Percentiles rank a stretch among this genome's conserved stretches.
Conservation (phyloP, 805 yeast species). For the Candida argentea region DNA sequence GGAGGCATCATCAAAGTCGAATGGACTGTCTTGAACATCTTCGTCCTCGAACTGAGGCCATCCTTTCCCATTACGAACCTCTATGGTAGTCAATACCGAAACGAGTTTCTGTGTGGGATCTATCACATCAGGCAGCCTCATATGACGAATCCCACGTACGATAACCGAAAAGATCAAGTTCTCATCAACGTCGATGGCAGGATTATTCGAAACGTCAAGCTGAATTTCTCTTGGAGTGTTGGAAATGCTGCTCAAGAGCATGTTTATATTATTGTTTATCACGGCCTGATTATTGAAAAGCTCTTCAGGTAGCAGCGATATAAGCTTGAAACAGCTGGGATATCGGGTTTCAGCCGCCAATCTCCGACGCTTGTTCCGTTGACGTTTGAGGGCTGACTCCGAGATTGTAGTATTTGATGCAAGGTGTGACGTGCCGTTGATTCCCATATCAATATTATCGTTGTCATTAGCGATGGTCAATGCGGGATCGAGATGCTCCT, state of each 20-base stretch:
- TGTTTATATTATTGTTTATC: slow-evolving; percentile 20
- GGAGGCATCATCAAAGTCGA: slow-evolving; percentile 39
- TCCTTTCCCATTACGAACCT: slow-evolving; percentile 31
- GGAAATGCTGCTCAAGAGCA: slow-evolving; percentile 16
- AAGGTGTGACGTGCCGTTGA: slow-evolving; percentile 9
- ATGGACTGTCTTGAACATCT: slow-evolving; percentile 18
- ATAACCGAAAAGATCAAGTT: slow-evolving; percentile 27
- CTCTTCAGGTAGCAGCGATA: slow-evolving; percentile 25
- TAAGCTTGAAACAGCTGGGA: slow-evolving; percentile 24
- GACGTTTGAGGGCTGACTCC: slow-evolving; percentile 21
- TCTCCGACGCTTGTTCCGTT: slow-evolving; percentile 20
- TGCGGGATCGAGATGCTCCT: slow-evolving; percentile 6
- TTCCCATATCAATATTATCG: slow-evolving; percentile 40
- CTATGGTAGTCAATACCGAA: slow-evolving; percentile 22
- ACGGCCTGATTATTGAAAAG: slow-evolving; percentile 24
- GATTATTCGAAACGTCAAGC: slow-evolving; percentile 16
- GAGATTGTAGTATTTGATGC: slow-evolving; percentile 11
- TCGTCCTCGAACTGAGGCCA: slow-evolving; percentile 34
- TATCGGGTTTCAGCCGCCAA: slow-evolving; percentile 22
- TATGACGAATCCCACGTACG: slow-evolving; percentile 22
- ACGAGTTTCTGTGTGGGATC: neutral
- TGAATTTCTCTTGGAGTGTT: slow-evolving; percentile 13
- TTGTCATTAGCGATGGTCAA: slow-evolving; percentile 28
- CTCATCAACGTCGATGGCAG: slow-evolving; percentile 26
- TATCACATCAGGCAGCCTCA: slow-evolving; percentile 1